Percentiles rank a stretch among this genome's conserved stretches.
Conservation (phyloP, 768 basidiomycete genomes). For the Pleurotus tuber-regium region DNA sequence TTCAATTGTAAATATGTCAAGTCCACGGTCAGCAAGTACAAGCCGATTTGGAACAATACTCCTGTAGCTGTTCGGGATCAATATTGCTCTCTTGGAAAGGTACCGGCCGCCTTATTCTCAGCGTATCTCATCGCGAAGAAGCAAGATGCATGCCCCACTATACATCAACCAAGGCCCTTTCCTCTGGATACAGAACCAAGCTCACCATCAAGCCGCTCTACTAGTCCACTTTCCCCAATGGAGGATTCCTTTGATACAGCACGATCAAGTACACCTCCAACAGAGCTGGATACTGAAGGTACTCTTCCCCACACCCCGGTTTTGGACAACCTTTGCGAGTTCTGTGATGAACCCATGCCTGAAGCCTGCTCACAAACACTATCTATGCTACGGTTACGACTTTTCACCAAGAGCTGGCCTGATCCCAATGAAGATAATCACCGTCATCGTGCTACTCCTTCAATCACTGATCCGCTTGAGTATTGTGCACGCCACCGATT, state of each 20-base stretch:
- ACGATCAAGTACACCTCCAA: background rate
- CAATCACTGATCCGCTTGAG: background rate
- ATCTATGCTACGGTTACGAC: background rate
- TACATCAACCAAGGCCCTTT: too few relatives aligned
- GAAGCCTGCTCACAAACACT: background rate
- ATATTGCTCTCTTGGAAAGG: background rate
- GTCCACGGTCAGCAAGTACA: slow-evolving; percentile 1
- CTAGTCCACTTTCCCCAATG: background rate
- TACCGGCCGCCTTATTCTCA: background rate
- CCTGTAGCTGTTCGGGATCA: background rate
- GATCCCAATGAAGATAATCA: background rate
- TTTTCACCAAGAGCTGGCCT: background rate
- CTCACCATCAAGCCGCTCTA: background rate
- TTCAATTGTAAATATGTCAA: background rate
- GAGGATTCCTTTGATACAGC: background rate
- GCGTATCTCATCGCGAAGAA: background rate
- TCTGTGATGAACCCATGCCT: background rate
- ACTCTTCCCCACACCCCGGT: background rate
- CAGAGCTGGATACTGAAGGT: background rate
- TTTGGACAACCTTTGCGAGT: background rate
- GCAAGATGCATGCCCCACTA: background rate
- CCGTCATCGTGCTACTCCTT: background rate
- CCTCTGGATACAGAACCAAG: background rate
- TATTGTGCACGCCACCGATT: background rate
- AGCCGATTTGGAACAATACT: background rate